A percentile compares a stretch with the other conserved stretches of the same genome.
Conservation (phyloP, 768 basidiomycete genomes). For the Pilatotrama ljubarskyi region DNA sequence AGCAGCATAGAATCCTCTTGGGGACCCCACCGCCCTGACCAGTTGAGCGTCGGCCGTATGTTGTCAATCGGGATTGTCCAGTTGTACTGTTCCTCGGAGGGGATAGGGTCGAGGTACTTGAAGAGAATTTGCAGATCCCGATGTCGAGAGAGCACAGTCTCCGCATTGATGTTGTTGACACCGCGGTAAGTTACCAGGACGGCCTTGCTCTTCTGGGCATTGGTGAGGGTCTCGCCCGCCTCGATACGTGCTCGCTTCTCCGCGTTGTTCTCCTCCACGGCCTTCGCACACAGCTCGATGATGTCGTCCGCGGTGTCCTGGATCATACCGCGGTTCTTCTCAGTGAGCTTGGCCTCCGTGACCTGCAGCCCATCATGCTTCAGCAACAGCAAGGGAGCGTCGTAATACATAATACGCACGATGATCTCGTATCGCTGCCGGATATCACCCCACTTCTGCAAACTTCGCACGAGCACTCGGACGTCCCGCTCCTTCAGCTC, state of each 20-base stretch:
- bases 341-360: constrained; percentile 82
- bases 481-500: constrained; percentile 97
- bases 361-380: constrained; percentile 49
- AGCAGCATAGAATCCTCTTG: constrained; percentile 94
- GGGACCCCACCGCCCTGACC: constrained; percentile 94
- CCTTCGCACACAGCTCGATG: constrained; percentile 78
- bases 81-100: constrained; percentile 64
- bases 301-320: constrained; percentile 91
- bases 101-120: constrained; percentile 68
- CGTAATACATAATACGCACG: constrained; percentile 52
- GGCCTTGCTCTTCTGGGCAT: constrained; percentile 96
- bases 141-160: constrained; percentile 89
- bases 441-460: constrained; percentile 98
- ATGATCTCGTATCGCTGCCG: constrained; percentile 92
- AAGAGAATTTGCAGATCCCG: constrained; percentile 88
- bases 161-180: constrained; percentile 94
- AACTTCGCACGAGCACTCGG: constrained; percentile 89
- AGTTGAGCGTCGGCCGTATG: constrained; percentile 91
- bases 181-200: constrained; percentile 89
- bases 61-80: constrained; percentile 93
- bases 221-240: constrained; percentile 85
- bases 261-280: constrained; percentile 81
- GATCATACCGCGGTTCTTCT: constrained; percentile 94
- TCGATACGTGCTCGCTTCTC: constrained; percentile 75
- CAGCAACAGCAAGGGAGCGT: constrained; percentile 6